Evolutionary conservation across 106 monocot species (phyloP).

Genomic region (Dendrobium officinale): DNA sequence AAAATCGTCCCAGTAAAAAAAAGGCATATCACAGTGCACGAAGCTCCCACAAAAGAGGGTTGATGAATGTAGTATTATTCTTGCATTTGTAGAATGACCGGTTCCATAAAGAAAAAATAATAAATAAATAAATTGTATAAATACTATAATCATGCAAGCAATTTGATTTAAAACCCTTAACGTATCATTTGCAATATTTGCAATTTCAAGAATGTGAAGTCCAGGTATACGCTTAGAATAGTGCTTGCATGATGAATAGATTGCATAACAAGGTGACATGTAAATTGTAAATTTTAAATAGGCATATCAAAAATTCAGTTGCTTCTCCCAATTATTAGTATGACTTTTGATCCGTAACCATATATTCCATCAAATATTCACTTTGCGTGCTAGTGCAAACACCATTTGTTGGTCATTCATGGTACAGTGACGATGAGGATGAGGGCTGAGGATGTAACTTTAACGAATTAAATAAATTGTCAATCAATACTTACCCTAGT

Average conservation of each 20-base stretch:
- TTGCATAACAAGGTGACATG: background rate
- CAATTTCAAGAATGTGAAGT: background rate
- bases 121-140: background rate
- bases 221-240: background rate
- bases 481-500: conserved; percentile 40
- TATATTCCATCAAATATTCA: background rate
- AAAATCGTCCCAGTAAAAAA: background rate
- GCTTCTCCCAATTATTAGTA: background rate
- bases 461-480: background rate
- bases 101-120: background rate
- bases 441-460: background rate
- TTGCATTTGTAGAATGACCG: background rate
- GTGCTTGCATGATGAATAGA: background rate
- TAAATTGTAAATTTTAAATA: background rate
- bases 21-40: background rate
- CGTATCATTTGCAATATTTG: background rate
- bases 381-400: background rate
- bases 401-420: background rate
- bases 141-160: background rate
- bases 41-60: background rate
- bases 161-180: background rate
- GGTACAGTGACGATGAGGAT: background rate
- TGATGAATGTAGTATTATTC: background rate
- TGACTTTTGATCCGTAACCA: background rate
- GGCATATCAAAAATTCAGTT: background rate